These are phyloP conservation scores for Davidsoniella neocaledoniae DNA, from an alignment of 2,329 filamentous ascomycete species.

Conservation along the genomic window DNA sequence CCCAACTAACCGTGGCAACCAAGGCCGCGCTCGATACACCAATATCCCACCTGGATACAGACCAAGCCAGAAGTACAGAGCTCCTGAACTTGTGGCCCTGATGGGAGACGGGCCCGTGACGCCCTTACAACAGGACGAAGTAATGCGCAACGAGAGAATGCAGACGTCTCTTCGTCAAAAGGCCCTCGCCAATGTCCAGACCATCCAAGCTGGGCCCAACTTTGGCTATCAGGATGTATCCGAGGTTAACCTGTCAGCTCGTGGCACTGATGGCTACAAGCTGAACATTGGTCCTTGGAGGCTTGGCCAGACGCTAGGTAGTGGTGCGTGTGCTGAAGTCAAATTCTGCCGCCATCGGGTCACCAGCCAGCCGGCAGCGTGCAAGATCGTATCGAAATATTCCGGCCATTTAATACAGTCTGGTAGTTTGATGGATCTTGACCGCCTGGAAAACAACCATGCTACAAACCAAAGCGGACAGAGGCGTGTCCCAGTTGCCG, in stretches of 20 bases:
- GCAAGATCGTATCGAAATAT: constrained; percentile 86
- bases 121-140: constrained; percentile 6
- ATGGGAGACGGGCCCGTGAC: constrained; percentile 7
- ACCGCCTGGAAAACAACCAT: constrained; percentile 48
- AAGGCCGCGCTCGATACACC: constrained; percentile 6
- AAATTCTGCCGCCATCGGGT: constrained; percentile 64
- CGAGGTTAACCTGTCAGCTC: constrained; percentile 7
- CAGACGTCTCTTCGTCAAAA: constrained; percentile 4
- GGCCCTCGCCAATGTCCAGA: constrained; percentile 7
- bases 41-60: constrained; percentile 5
- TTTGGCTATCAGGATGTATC: no score
- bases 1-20: neutral
- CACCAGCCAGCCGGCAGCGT: constrained; percentile 68
- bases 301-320: constrained; percentile 73
- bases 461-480: constrained; percentile 41
- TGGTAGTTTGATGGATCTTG: constrained; percentile 69
- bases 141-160: constrained; percentile 6
- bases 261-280: constrained; percentile 32
- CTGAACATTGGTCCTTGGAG: constrained; percentile 89
- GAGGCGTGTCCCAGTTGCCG: constrained; percentile 64
- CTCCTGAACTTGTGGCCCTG: constrained; percentile 8
- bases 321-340: constrained; percentile 78
- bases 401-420: constrained; percentile 68
- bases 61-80: constrained; percentile 7
- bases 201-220: no score